A percentile compares a stretch with the other conserved stretches of the same genome.
phyloP scores from a whole-genome alignment of 129 eudicot species.

The Flaveria brownii region DNA sequence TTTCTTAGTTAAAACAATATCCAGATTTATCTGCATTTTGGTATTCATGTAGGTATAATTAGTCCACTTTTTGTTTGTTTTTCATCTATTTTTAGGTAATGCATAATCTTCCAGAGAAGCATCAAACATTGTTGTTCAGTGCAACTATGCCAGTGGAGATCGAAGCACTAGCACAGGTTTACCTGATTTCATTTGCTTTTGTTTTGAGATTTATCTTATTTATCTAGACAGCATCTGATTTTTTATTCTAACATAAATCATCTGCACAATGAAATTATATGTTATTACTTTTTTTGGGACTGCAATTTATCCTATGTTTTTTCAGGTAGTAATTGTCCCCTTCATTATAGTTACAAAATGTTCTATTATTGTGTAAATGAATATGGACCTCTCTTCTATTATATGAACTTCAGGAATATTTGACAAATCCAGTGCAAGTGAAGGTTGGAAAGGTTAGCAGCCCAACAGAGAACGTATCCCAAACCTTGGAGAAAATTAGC shows the following conservation, averaged over 20 bases:
- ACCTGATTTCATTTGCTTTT: constrained; percentile 8
- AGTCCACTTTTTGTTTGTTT: not conserved
- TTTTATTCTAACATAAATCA: not conserved
- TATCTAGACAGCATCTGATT: not conserved
- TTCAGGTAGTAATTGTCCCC: not conserved
- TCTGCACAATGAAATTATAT: constrained; percentile 40
- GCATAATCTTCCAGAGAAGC: constrained; percentile 75
- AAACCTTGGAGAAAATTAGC: constrained; percentile 64
- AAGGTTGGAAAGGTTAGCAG: constrained; percentile 86
- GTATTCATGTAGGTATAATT: not conserved
- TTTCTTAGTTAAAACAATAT: constrained; percentile 7
- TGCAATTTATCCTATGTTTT: not conserved
- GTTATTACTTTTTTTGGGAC: not conserved
- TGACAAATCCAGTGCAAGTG: constrained; percentile 72
- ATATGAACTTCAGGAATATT: constrained; percentile 54
- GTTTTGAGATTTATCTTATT: not conserved
- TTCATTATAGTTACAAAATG: not conserved
- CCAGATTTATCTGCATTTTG: not conserved
- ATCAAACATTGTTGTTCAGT: constrained; percentile 77
- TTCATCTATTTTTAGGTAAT: constrained; percentile 50
- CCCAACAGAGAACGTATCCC: constrained; percentile 77
- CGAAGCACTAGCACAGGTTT: constrained; percentile 83
- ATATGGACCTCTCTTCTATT: not conserved
- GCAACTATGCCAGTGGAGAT: constrained; percentile 95
- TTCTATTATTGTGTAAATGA: constrained; percentile 6